A percentile compares a stretch with the other conserved stretches of the same genome.
Conservation (phyloP, 208 protist species). For the Trypanosoma boissoni region DNA sequence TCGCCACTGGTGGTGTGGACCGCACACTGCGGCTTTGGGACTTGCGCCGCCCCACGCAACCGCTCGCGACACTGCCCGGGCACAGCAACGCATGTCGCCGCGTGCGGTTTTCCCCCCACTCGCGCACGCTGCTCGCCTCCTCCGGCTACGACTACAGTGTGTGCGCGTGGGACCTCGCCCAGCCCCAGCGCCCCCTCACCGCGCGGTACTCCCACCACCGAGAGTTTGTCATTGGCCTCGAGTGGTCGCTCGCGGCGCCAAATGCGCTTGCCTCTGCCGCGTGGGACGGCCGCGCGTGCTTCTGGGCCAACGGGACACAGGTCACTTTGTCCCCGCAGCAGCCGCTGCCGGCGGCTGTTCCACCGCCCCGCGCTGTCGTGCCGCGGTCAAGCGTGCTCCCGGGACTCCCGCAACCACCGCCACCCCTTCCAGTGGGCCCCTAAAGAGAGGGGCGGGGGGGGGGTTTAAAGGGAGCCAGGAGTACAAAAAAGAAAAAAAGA, state of each 20-base stretch:
- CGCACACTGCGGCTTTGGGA: slow-evolving; percentile 86
- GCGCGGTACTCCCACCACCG: slow-evolving; percentile 85
- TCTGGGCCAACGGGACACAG: slow-evolving; percentile 56
- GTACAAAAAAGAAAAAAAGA: slow-evolving; percentile 15
- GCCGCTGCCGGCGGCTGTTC: slow-evolving; percentile 60
- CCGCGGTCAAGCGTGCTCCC: slow-evolving; percentile 63
- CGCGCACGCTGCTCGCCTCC: slow-evolving; percentile 67
- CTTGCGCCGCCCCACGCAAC: slow-evolving; percentile 64
- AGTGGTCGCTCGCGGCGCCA: slow-evolving; percentile 75
- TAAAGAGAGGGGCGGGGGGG: neutral
- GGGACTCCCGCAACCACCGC: slow-evolving; percentile 46
- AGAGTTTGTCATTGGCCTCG: slow-evolving; percentile 87
- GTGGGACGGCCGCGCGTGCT: slow-evolving; percentile 77
- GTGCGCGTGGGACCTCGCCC: slow-evolving; percentile 83
- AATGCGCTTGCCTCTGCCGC: slow-evolving; percentile 60
- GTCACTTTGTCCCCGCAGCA: slow-evolving; percentile 44
- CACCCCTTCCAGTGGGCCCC: slow-evolving; percentile 31
- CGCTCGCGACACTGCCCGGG: slow-evolving; percentile 72
- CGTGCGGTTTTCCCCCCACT: slow-evolving; percentile 80
- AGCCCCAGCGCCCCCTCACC: slow-evolving; percentile 72
- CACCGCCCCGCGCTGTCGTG: slow-evolving; percentile 61
- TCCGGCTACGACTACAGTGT: slow-evolving; percentile 89
- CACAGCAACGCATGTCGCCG: slow-evolving; percentile 88
- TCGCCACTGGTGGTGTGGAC: slow-evolving; percentile 85
- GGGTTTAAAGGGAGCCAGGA: neutral